Conservation (phyloP, 192 early-diverging fungal genomes). For the Linnemannia exigua region DNA sequence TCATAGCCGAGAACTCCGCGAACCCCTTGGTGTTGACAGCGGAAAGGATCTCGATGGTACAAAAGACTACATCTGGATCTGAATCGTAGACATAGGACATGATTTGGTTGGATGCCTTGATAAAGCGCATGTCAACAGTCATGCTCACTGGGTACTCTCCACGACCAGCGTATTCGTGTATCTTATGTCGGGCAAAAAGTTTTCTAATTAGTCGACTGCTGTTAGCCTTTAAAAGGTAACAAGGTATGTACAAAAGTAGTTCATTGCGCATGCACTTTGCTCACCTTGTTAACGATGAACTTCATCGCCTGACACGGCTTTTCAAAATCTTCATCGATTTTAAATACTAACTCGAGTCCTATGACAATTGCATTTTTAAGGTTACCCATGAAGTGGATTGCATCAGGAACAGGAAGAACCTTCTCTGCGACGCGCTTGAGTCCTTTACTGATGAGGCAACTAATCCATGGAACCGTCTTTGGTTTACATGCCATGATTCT, state of each 20-base stretch:
- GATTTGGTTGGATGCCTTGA: constrained; percentile 32
- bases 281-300: neutral
- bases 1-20: constrained; percentile 38
- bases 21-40: constrained; percentile 25
- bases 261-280: no score
- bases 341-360: neutral
- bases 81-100: constrained; percentile 45
- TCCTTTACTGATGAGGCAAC: neutral
- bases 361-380: neutral
- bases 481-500: neutral
- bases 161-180: constrained; percentile 24
- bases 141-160: constrained; percentile 7
- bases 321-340: neutral
- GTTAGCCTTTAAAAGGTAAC: constrained; percentile 7
- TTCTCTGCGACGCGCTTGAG: constrained; percentile 17
- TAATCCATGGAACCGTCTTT: constrained; percentile 1
- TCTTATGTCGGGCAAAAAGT: constrained; percentile 19
- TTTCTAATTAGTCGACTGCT: constrained; percentile 16
- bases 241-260: neutral
- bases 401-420: neutral
- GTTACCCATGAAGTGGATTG: constrained; percentile 23
- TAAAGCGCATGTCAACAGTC: constrained; percentile 46
- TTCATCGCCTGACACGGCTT: neutral
- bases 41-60: constrained; percentile 40
- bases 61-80: constrained; percentile 48